phyloP scores from a whole-genome alignment of 257 asterid genomes.

The Anisodus acutangulus region DNA sequence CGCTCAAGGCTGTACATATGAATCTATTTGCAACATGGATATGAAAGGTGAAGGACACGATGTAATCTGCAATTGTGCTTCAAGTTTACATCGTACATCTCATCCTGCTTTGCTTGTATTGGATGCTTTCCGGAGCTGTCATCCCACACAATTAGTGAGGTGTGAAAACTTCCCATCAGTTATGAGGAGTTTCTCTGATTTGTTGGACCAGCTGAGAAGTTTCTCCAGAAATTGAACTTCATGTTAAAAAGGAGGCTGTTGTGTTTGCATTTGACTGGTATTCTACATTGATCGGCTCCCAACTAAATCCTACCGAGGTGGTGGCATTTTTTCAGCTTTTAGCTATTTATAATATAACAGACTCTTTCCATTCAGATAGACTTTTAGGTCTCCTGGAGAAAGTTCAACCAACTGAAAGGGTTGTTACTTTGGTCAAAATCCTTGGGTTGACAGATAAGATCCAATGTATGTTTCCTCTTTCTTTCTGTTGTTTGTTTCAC shows the following conservation, averaged over 20 bases:
- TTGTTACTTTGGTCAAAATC: not conserved
- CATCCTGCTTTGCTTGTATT: constrained; percentile 31
- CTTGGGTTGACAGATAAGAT: constrained; percentile 30
- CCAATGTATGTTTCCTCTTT: constrained; percentile 23
- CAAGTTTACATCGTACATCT: constrained; percentile 15
- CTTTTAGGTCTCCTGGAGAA: constrained; percentile 30
- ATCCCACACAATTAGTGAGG: not conserved
- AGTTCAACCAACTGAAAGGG: constrained; percentile 19
- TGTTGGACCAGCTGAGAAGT: constrained; percentile 33
- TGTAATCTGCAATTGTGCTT: constrained; percentile 6
- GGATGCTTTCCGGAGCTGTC: constrained; percentile 26
- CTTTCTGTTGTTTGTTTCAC: not conserved
- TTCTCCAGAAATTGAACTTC: constrained; percentile 27
- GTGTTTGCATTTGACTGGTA: constrained; percentile 27
- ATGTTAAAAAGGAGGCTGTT: constrained; percentile 6
- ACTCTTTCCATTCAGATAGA: constrained; percentile 12
- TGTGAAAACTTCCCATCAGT: not conserved
- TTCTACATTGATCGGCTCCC: not conserved
- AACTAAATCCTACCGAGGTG: not conserved
- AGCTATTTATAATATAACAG: constrained; percentile 20
- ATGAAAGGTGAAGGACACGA: not conserved
- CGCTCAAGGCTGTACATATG: constrained; percentile 23
- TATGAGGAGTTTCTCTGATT: constrained; percentile 19
- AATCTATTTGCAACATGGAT: constrained; percentile 32
- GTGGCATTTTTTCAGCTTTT: constrained; percentile 31